These are phyloP conservation scores for Batrachochytrium dendrobatidis DNA, from an alignment of 371 early-diverging fungal genomes.

Conservation along the genomic window DNA sequence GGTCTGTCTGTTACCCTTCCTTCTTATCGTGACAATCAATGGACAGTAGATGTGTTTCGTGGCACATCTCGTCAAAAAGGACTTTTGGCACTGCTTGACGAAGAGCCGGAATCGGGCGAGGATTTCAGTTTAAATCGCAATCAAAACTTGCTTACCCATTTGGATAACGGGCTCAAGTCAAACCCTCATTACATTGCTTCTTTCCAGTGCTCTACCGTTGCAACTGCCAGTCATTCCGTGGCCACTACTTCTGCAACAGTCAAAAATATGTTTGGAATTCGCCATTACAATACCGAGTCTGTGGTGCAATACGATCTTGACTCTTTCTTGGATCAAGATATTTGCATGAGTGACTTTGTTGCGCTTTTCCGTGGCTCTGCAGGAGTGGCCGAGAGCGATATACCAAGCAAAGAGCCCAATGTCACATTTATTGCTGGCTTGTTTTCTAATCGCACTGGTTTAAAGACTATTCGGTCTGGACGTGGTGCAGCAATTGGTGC, in stretches of 20 bases:
- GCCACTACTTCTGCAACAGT: slow-evolving; percentile 17
- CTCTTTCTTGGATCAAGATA: slow-evolving; percentile 66
- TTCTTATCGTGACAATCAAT: slow-evolving; percentile 3
- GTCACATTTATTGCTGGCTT: slow-evolving; percentile 67
- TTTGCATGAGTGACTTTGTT: slow-evolving; percentile 75
- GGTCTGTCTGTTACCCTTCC: slow-evolving; percentile 53
- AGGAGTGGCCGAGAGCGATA: too few relatives aligned
- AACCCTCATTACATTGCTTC: slow-evolving; percentile 16
- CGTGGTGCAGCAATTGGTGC: slow-evolving; percentile 49
- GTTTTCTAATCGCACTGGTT: slow-evolving; percentile 57
- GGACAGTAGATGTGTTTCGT: slow-evolving; percentile 16
- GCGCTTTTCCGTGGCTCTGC: slow-evolving; percentile 67
- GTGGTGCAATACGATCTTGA: slow-evolving; percentile 62
- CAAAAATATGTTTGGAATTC: slow-evolving; percentile 50
- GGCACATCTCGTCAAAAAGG: slow-evolving; percentile 31
- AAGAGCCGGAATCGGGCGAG: too few relatives aligned
- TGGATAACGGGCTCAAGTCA: slow-evolving; percentile 11
- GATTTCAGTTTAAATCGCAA: too few relatives aligned
- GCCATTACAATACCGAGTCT: slow-evolving; percentile 64
- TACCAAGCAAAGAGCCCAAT: slow-evolving; percentile 38
- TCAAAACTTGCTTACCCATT: not conserved
- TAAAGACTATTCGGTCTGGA: slow-evolving; percentile 7
- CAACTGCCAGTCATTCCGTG: slow-evolving; percentile 10
- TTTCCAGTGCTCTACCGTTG: slow-evolving; percentile 4
- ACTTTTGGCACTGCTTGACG: slow-evolving; percentile 7